Evolutionary conservation across 2,329 filamentous ascomycete species (phyloP).

Genomic region (Triangularia setosa): DNA sequence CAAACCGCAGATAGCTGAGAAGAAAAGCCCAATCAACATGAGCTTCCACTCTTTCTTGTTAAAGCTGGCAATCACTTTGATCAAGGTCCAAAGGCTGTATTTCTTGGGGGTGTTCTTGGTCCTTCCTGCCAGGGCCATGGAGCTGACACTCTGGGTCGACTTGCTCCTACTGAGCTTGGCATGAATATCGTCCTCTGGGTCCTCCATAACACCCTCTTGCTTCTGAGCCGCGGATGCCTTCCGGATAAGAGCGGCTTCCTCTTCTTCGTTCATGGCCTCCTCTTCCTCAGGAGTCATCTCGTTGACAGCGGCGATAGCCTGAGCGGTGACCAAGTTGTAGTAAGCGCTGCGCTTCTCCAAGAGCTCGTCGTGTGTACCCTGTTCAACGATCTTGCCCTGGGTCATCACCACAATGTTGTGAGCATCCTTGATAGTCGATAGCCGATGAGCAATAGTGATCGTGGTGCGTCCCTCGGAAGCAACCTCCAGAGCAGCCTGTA

Average conservation of each 20-base stretch:
- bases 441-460: slow-evolving; percentile 90
- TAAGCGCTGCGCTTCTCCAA: slow-evolving; percentile 70
- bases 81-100: slow-evolving; percentile 70
- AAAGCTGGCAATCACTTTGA: slow-evolving; percentile 76
- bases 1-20: slow-evolving; percentile 72
- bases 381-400: slow-evolving; percentile 80
- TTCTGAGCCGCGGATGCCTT: slow-evolving; percentile 41
- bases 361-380: slow-evolving; percentile 81
- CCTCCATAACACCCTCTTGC: slow-evolving; percentile 37
- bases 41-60: slow-evolving; percentile 68
- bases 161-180: slow-evolving; percentile 53
- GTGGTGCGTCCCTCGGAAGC: slow-evolving; percentile 86
- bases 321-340: slow-evolving; percentile 79
- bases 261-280: slow-evolving; percentile 47
- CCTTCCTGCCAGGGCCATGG: slow-evolving; percentile 60
- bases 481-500: slow-evolving; percentile 86
- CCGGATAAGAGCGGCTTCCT: slow-evolving; percentile 49
- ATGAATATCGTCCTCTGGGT: slow-evolving; percentile 60
- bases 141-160: slow-evolving; percentile 62
- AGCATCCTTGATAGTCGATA: slow-evolving; percentile 90
- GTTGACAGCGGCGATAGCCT: slow-evolving; percentile 68
- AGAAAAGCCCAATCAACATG: slow-evolving; percentile 71
- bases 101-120: slow-evolving; percentile 45
- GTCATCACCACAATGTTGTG: slow-evolving; percentile 96
- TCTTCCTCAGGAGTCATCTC: slow-evolving; percentile 50